Evolutionary conservation across 345 rosid genomes (phyloP), one percentile per base, ranked within the genome.

Genomic region (Ceriops tagal): DNA sequence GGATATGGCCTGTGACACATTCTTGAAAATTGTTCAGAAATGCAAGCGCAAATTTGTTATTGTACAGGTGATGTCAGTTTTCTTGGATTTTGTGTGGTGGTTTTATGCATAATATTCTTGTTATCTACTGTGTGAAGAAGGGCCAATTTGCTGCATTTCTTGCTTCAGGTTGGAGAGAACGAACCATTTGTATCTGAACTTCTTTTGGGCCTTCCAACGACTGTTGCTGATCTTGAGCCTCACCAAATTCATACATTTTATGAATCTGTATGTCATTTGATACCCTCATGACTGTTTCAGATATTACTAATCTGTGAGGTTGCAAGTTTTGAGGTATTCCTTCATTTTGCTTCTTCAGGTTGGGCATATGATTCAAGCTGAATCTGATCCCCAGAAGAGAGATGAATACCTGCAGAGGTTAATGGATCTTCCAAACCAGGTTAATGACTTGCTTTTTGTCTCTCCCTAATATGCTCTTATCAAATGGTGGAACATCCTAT

Each of bases 1-100:
- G 99, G 98, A 96, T 74, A 96, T 96, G 99, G 99, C 98, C 49
- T 96, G 99, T 58, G 99, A 96, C 74, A 96, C 99, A 22, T 96
- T 96, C 82, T 87, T 96, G 82, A 96, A 96, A 85, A 96, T 96
- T 79, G 99, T 96, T 80, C 98, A 90, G 83, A 96, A 96, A 79
- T 96, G 99, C 89, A 96, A 88, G 84, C 88, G 98, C 55, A 92
- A 96, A 74, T 90, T 96, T 79, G 99, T 96, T 55, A 86, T 90
- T 64, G 77, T 89, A 30, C 99, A 96, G 98, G 99, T 90, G 74
- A 71, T 34, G 51, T 24, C 13, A 30, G 6, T 47, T 58, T 27
- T 30, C 24, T 18, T 5, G 5, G 49, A 47, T 51, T 39, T 49
- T 43, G 28, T 62, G 1, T 31, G 31, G 21, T 34, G 22, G 26